Evolutionary conservation across 1,284 basidiomycete genomes (phyloP), one percentile per base, ranked within the genome.

Genomic region (Schizophyllum amplum): DNA sequence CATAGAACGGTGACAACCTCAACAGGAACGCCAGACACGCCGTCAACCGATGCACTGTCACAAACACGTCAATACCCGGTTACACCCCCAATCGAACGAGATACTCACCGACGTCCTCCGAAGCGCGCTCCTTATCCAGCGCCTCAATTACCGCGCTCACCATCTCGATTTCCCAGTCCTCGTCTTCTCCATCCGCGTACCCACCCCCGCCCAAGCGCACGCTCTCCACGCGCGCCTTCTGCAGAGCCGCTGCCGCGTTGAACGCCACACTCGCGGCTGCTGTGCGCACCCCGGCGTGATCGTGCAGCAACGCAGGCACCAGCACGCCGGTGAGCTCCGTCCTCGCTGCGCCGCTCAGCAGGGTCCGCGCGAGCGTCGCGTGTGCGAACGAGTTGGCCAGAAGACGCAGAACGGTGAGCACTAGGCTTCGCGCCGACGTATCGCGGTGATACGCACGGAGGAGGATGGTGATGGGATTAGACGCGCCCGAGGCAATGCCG

Each of bases 161-260:
- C 20, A 94, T 71, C 71, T 95, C 93, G 0, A 89, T 74, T 65
- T 92, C 85, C 91, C 91, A 94, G 55, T 94, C 91, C 26, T 79
- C 86, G 60, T 86, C 77, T 47, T 77, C 76, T 49, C 78, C 79
- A 5, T 65, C 68, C 61, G 68, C 63, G 55, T 63, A 62, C 6
- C 64, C 67, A 24, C 69, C 69, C 52, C 70, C 66, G 17, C 66
- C 68, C 23, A 73, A 74, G 59, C 72, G 67, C 25, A 73, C 66
- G 61, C 67, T 72, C 48, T 81, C 80, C 6, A 82, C 71, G 48
- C 86, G 69, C 20, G 71, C 73, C 55, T 74, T 77, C 69, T 93
- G 91, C 54, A 90, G 65, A 65, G 76, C 77, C 2, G 78, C 82
- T 1, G 86, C 80, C 4, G 87, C 69, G 64, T 95, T 90, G 67